Evolutionary conservation across 805 yeast species (phyloP), one percentile per base, ranked within the genome.

Genomic region (Isabelozyma gotoi): DNA sequence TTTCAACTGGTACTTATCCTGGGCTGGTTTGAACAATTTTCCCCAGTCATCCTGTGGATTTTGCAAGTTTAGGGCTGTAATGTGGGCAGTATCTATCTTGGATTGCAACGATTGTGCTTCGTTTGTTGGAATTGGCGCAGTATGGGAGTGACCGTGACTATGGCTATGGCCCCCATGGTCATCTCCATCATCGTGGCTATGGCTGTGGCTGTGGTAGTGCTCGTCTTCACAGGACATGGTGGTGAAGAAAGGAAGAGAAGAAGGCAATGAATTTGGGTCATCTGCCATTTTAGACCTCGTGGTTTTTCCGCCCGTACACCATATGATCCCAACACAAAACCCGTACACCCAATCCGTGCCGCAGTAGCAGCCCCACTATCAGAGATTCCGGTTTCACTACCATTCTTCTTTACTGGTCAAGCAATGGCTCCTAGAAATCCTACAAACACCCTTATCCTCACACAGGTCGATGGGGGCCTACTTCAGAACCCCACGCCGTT

Each of bases 111-210:
- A 81, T 51, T 85, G 94, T 1, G 86, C 73, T 3, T 77, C 68
- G 43, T 70, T 76, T 0, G 96, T 91, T 6, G 88, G 85, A 27
- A 83, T 77, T 18, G 92, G 87, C 1, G 89, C 81, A 10, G 67
- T 66, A 61, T 71, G 80, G 33, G 42, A 35, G 41, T 59, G 60
- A 41, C 43, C 51, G 34, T 41, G 24, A 32, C 29, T 24, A 24
- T 24, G 29, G 7, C 29, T 24, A 14, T 19, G 24, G 20, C 19
- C 39, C 31, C 35, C 43, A 3, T 24, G 29, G 40, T 38, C 47
- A 41, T 55, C 75, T 32, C 62, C 60, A 47, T 74, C 80, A 5
- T 49, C 53, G 45, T 64, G 65, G 18, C 47, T 43, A 44, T 65
- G 65, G 11, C 51, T 51, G 38, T 60, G 62, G 7, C 47, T 62